Evolutionary conservation across 2,329 filamentous ascomycete genomes (phyloP), one percentile per base, ranked within the genome.

Genomic region (Pseudocercospora macadamiae): DNA sequence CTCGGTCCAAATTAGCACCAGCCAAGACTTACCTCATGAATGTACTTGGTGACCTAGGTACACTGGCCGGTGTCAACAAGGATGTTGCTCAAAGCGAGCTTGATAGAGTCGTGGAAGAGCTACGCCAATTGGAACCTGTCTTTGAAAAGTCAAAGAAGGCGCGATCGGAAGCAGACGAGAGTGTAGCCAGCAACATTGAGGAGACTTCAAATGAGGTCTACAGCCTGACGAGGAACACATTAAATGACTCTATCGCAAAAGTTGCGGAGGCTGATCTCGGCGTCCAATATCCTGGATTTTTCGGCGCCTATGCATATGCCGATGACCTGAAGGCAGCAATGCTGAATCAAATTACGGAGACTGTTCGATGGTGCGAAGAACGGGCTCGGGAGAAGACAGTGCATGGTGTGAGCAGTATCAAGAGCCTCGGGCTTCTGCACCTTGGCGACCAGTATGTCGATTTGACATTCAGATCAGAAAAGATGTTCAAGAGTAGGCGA

Each of bases 1-100:
- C 95, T 48, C 86, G 92, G 26, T 97, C 95, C 7, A 99, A 99
- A 78, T 83, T 99, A 60, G 93, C 95, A 1, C 95, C 95, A 4
- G 95, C 95, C 5, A 93, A 92, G 76, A 97, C 93, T 1, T 99
- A 99, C 71, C 85, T 99, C 1, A 80, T 96, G 68, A 99, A 99
- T 74, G 89, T 97, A 23, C 82, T 99, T 30, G 89, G 91, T 66
- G 95, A 99, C 70, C 82, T 99, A 59, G 82, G 91, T 70, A 88
- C 86, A 3, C 81, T 99, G 39, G 93, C 93, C 4, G 86, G 82
- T 0, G 91, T 96, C 67, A 99, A 99, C 74, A 83, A 87, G 23
- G 91, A 96, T 64, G 89, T 97, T 25, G 92, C 93, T 1, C 86
- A 91, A 68, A 83, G 87, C 7, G 95, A 99, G 74, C 80, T 97